Percentiles rank a stretch among this genome's conserved stretches.
phyloP scores from a whole-genome alignment of 495 filamentous ascomycete species.

The Thozetella sp. region DNA sequence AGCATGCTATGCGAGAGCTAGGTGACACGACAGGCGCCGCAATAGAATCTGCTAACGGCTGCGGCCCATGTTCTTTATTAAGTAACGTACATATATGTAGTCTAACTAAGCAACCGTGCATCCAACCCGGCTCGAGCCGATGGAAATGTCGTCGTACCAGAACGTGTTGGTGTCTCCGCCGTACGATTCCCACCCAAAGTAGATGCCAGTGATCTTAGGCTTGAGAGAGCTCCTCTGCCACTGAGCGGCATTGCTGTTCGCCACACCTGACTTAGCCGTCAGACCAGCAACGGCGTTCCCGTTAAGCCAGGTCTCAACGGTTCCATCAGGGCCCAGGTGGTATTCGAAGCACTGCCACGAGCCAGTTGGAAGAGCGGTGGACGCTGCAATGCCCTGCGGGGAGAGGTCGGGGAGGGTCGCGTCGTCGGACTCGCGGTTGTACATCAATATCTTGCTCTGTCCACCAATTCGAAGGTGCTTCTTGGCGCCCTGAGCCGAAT shows the following conservation, averaged over 20 bases:
- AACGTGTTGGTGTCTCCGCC: constrained; percentile 59
- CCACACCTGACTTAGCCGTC: constrained; percentile 37
- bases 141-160: constrained; percentile 56
- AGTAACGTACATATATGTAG: too few relatives aligned
- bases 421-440: constrained; percentile 62
- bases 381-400: constrained; percentile 54
- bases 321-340: constrained; percentile 55
- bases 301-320: constrained; percentile 60
- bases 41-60: too few relatives aligned
- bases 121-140: constrained; percentile 47
- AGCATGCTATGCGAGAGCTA: too few relatives aligned
- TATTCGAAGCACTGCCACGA: constrained; percentile 60
- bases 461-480: constrained; percentile 63
- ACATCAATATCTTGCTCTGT: constrained; percentile 59
- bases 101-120: too few relatives aligned
- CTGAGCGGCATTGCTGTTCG: constrained; percentile 50
- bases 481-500: constrained; percentile 50
- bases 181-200: constrained; percentile 64
- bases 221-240: constrained; percentile 47
- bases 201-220: constrained; percentile 52
- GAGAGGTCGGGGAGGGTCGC: constrained; percentile 62
- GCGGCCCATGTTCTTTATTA: too few relatives aligned
- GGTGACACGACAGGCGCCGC: too few relatives aligned
- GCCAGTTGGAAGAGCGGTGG: constrained; percentile 44
- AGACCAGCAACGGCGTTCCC: constrained; percentile 47